Evolutionary conservation across 805 yeast genomes (phyloP).

Genomic region (Barnettozyma sp.): DNA sequence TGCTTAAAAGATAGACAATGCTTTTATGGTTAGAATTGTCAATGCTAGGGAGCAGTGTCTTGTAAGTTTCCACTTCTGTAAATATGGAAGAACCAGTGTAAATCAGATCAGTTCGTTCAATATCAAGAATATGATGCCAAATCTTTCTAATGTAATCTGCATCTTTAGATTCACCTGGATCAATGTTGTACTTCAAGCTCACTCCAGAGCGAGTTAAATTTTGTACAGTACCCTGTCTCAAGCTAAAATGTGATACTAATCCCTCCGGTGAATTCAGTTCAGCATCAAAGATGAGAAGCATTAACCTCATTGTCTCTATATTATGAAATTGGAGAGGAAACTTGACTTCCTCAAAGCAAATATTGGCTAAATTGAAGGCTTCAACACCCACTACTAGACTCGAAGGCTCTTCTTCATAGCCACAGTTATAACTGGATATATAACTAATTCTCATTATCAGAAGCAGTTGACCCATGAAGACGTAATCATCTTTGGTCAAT

Average conservation of each 20-base stretch:
- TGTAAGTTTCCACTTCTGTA: constrained; percentile 6
- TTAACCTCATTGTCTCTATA: constrained; percentile 7
- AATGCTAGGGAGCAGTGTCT: constrained; percentile 1
- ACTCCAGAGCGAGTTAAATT: constrained; percentile 2
- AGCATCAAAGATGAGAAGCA: constrained; percentile 5
- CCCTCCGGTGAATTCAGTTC: constrained; percentile 5
- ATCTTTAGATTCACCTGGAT: constrained; percentile 3
- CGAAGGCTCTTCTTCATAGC: constrained; percentile 7
- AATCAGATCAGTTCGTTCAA: constrained; percentile 6
- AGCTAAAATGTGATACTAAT: constrained; percentile 1
- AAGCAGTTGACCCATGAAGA: constrained; percentile 15
- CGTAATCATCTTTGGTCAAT: constrained; percentile 6
- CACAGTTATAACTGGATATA: constrained; percentile 17
- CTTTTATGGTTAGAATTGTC: not conserved
- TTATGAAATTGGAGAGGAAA: constrained; percentile 7
- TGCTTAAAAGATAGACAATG: not conserved
- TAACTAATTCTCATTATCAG: constrained; percentile 14
- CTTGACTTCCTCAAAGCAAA: constrained; percentile 9
- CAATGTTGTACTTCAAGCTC: constrained; percentile 7
- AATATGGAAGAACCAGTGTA: constrained; percentile 6
- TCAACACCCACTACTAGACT: constrained; percentile 5
- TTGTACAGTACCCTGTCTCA: constrained; percentile 6
- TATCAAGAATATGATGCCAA: constrained; percentile 9
- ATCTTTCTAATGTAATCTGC: constrained; percentile 6
- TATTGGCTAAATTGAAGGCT: constrained; percentile 7